Evolutionary conservation across 176 grass and related monocot species (phyloP).

Genomic region (Zoysia japonica): DNA sequence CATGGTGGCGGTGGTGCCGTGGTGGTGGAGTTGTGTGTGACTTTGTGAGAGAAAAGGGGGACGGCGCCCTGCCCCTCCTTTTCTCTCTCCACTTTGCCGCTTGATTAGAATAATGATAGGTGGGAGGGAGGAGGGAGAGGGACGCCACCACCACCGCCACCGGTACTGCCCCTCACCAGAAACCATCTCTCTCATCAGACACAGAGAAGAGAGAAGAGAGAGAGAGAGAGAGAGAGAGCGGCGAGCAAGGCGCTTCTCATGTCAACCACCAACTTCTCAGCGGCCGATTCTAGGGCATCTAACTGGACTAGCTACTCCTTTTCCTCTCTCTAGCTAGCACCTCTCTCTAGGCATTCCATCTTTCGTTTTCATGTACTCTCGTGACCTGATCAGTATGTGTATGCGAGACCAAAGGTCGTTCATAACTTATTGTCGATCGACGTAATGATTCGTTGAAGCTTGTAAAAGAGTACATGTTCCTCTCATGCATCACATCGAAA

Average conservation of each 20-base stretch:
- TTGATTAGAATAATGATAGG: conserved; percentile 52
- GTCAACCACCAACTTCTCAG: conserved; percentile 51
- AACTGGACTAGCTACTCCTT: conserved; percentile 8
- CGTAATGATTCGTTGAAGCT: not conserved
- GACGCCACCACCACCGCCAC: conserved; percentile 9
- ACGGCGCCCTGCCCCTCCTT: conserved; percentile 43
- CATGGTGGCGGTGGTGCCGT: not conserved
- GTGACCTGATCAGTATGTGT: conserved; percentile 43
- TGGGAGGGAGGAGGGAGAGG: conserved; percentile 13
- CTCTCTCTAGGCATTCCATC: not conserved
- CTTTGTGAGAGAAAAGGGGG: conserved; percentile 10
- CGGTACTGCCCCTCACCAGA: conserved; percentile 23
- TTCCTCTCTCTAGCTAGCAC: not conserved
- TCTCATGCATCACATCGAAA: not conserved
- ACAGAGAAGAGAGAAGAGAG: not conserved
- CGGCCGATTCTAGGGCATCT: conserved; percentile 46
- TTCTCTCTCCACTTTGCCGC: conserved; percentile 33
- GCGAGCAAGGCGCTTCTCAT: conserved; percentile 23
- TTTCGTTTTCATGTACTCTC: too few relatives aligned
- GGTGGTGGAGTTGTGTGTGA: not conserved
- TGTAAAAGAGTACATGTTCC: not conserved
- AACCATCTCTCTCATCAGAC: not conserved
- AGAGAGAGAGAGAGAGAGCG: too few relatives aligned
- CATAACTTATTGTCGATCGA: not conserved
- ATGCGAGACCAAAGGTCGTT: not conserved